A percentile compares a stretch with the other conserved stretches of the same genome.
These are phyloP conservation scores for Chiua virens DNA, from an alignment of 768 basidiomycete species.

Conservation along the genomic window DNA sequence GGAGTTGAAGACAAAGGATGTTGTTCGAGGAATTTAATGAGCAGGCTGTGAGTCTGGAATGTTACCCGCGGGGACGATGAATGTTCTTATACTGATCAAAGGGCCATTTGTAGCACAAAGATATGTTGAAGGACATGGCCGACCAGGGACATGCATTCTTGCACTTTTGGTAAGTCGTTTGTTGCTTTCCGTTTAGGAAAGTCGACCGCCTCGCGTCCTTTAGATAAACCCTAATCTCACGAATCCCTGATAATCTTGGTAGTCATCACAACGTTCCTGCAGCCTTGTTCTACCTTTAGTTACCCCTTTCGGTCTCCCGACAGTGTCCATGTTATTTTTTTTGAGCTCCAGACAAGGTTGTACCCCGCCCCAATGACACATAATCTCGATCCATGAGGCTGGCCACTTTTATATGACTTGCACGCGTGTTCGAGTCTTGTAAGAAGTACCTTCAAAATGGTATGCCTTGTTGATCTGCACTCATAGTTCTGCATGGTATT, in stretches of 20 bases:
- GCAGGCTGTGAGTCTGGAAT: constrained; percentile 15
- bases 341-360: constrained; percentile 14
- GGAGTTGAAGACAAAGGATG: constrained; percentile 19
- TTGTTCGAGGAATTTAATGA: constrained; percentile 8
- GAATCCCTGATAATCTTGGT: constrained; percentile 16
- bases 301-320: constrained; percentile 3
- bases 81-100: constrained; percentile 30
- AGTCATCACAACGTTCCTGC: constrained; percentile 30
- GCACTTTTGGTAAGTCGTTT: constrained; percentile 37
- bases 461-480: constrained; percentile 20
- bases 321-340: constrained; percentile 5
- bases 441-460: constrained; percentile 19
- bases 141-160: constrained; percentile 23
- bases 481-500: constrained; percentile 6
- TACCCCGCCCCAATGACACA: constrained; percentile 15
- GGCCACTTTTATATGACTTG: constrained; percentile 15
- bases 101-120: constrained; percentile 32
- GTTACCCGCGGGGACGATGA: constrained; percentile 9
- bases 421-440: constrained; percentile 25
- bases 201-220: constrained; percentile 10
- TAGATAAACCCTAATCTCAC: constrained; percentile 21
- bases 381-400: constrained; percentile 18
- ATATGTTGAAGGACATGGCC: constrained; percentile 28
- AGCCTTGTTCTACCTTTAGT: constrained; percentile 31
- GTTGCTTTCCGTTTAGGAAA: constrained; percentile 33